Base-by-base conservation (phyloP, 2,329 filamentous ascomycete species). In the Pseudocercospora ulei region DNA sequence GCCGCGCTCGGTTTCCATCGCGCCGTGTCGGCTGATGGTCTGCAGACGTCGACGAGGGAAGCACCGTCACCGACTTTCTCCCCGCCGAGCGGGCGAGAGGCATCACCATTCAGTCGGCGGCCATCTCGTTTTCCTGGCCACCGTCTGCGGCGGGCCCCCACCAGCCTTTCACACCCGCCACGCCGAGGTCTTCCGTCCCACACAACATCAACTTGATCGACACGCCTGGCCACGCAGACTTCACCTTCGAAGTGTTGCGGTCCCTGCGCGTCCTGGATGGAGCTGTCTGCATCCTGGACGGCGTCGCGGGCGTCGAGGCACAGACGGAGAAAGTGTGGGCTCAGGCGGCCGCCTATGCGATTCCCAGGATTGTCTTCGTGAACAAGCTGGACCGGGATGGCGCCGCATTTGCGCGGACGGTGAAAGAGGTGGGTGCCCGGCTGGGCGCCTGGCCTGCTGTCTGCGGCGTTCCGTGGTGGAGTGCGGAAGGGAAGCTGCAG, bases 271-370 rank as follows among this genome's bases (percentile, higher is more conserved):
- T 94, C 20, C 71, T 94, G 0, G 86, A 94, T 56, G 86, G 86
- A 3, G 85, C 85, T 1, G 79, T 94, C n/a, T 93, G 85, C 55
- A 87, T 94, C 54, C 76, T 94, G 5, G 86, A 94, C 58, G 86
- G 83, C 0, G 86, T 94, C 23, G 86, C 88, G 44, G 86, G 86
- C 1, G 90, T 98, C 13, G 90, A 98, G 62, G 88, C 90, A 1
- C 90, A 96, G 59, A 96, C 90, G 0, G 90, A 98, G 59, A 80
- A 93, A 53, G 90, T 98, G 2, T 98, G 90, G 90, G 72, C 75
- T 8, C 90, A 94, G 47, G 87, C 90, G 4, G 83, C 82, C 36
- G 76, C 79, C 29, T 93, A 93, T 58, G 71, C 70, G 13, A 93
- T 96, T 25, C 90, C 90, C 0, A 73, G 85, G 19, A 75, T 90